Base-by-base conservation (phyloP, 129 eudicot genomes). In the Ambrosia artemisiifolia region DNA sequence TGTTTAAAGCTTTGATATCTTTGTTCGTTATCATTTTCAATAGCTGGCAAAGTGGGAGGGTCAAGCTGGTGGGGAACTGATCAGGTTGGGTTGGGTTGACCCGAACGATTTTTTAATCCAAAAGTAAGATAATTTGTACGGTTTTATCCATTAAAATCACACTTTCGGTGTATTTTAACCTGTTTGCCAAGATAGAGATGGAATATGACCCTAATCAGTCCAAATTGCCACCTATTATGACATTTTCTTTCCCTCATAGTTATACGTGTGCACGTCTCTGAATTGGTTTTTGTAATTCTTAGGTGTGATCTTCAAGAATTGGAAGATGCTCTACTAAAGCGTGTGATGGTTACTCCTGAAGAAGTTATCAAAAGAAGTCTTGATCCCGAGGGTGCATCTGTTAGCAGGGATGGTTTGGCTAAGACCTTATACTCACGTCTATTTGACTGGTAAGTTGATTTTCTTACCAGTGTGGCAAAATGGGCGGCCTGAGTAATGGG, bases 301-400 rank as follows among this genome's bases (percentile, higher is more conserved):
- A 94, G 98, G 95, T 94, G 98, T 84, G n/a, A n/a, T n/a, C n/a
- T n/a, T n/a, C n/a, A n/a, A n/a, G n/a, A n/a, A n/a, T n/a, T n/a
- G n/a, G n/a, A n/a, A n/a, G n/a, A n/a, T n/a, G n/a, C 98, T 17
- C 76, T 94, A 44, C 50, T 88, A 73, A 94, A 87, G 57, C 96
- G 98, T 77, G 92, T 93, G 67, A 93, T 93, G 96, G 89, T 93
- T 40, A 90, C 96, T 66, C 98, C 98, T 19, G 98, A 93, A 85
- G 98, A 93, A 87, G 96, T 93, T 76, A 93, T 93, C 53, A 90
- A 93, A 73, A 93, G 98, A 88, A 94, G 96, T 82, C 96, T 94
- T 74, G 91, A 90, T 79, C 97, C 98, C 57, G 79, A 65, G 67
- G 93, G 86, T 66, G 98, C 98, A 72, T 18, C 80, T 65, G 83